Evolutionary conservation across 148 eudicot species (phyloP), one percentile per base, ranked within the genome.

Genomic region (Spergularia bocconei): DNA sequence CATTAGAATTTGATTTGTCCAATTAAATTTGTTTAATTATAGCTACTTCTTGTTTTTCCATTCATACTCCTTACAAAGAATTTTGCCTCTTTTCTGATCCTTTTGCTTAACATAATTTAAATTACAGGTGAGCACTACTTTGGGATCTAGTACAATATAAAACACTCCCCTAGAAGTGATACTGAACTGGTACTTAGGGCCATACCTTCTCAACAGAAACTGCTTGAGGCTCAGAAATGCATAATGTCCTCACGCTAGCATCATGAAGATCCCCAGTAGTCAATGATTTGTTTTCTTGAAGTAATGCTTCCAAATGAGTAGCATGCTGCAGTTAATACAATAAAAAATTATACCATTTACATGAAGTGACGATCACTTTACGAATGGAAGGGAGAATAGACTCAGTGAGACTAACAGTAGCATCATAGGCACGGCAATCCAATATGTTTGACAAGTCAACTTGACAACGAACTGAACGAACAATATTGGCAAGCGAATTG

Each of bases 381-480:
- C 58, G 11, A 6, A 62, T 20, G 67, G 19, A 59, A 20, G 71
- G 55, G 29, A 72, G 69, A 71, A 38, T 33, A 64, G 61, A 57
- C 58, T 48, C 33, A 54, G 19, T 20, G 75, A 51, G 77, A 87
- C 97, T 86, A 63, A 91, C 97, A 52, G 80, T 67, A 73, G 96
- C 87, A 83, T 91, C 96, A 85, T 94, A 94, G 72, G 97, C 98
- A 64, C 76, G 84, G 58, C 96, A 82, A 80, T 91, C 82, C 81
- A 94, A 80, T 83, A 94, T 90, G 79, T 76, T 83, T 58, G 96
- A 84, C 88, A 91, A 78, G 81, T 94, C 97, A 83, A 91, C 96
- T 92, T 94, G 88, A 81, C 98, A 94, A 75, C 90, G 89, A 74
- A 90, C 89, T 11, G 97, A 84, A 62, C 80, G 92, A 21, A 94